Base-by-base conservation (phyloP, 2,329 filamentous ascomycete genomes). In the Hymenoscyphus repandus region DNA sequence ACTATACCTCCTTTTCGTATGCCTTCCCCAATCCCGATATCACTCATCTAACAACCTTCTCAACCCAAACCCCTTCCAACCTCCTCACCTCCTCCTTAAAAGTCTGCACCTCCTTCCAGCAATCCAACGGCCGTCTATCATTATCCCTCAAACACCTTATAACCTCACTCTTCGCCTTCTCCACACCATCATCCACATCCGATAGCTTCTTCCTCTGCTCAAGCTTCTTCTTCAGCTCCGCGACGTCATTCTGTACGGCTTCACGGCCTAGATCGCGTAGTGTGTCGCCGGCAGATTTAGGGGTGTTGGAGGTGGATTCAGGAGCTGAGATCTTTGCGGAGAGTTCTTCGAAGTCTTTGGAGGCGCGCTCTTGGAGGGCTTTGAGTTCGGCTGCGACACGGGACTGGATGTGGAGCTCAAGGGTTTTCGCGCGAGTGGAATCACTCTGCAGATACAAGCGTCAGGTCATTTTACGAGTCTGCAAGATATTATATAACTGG, bases 71-170 rank as follows among this genome's bases (percentile, higher is more conserved):
- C 71, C 82, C 85, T 79, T 96, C 92, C 70, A 96, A 70, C 73
- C 82, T 83, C 61, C 87, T 82, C 45, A 97, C 91, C 76, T 95
- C 89, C 63, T 80, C 79, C 80, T 91, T 95, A 71, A 97, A 97
- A 17, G 76, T 77, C 73, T 95, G 86, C 20, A 96, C 90, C 79
- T 96, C 90, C 70, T 84, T 79, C 87, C 88, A 96, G 78, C 92
- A 97, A 74, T 96, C 88, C 66, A 96, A 74, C 67, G 92, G 91
- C 69, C 90, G 80, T 58, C 90, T 78, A 71, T 96, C 91, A 69
- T 96, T 85, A 64, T 85, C 78, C 55, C 87, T 77, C 74, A 97
- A 74, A 69, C 92, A 97, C 62, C 80, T 78, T 56, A 93, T 81
- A 50, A 96, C 83, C 53, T 85, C 82, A 60, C 80, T 75, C 69